These are phyloP conservation scores for Trichosporon coremiiforme DNA, from an alignment of 1,284 basidiomycete genomes.

Conservation along the genomic window DNA sequence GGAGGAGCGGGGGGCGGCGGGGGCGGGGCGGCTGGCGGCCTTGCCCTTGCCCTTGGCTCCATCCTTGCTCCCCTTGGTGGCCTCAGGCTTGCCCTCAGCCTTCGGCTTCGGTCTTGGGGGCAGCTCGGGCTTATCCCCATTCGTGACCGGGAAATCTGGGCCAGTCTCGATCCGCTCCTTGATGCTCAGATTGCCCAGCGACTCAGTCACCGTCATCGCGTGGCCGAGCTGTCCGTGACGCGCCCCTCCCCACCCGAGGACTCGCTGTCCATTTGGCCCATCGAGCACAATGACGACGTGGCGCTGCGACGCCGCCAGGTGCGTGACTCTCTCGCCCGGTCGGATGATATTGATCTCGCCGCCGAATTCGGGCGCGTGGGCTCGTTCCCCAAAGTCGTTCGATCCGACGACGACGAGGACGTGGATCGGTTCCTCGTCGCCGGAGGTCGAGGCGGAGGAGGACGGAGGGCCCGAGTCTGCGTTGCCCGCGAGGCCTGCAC, in stretches of 20 bases:
- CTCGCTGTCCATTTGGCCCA: conserved; percentile 31
- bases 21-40: conserved; percentile 20
- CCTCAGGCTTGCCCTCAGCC: not conserved
- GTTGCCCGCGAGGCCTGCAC: conserved; percentile 45
- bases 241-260: conserved; percentile 79
- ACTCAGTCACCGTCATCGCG: not conserved
- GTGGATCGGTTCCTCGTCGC: conserved; percentile 57
- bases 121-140: not conserved
- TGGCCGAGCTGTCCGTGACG: conserved; percentile 67
- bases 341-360: conserved; percentile 29
- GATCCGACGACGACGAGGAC: conserved; percentile 75
- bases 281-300: conserved; percentile 64
- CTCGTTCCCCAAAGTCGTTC: conserved; percentile 79
- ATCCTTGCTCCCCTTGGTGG: conserved; percentile 25
- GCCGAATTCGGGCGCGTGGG: conserved; percentile 56
- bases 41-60: conserved; percentile 40
- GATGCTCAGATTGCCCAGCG: not conserved
- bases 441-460: conserved; percentile 21
- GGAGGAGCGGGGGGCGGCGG: conserved; percentile 25
- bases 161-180: not conserved
- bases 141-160: not conserved
- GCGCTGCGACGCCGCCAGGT: conserved; percentile 68
- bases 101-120: conserved; percentile 19
- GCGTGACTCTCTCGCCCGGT: conserved; percentile 40
- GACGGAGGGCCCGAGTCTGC: not conserved